Conservation (phyloP, 441 rosid genomes). For the Biscutella laevigata region DNA sequence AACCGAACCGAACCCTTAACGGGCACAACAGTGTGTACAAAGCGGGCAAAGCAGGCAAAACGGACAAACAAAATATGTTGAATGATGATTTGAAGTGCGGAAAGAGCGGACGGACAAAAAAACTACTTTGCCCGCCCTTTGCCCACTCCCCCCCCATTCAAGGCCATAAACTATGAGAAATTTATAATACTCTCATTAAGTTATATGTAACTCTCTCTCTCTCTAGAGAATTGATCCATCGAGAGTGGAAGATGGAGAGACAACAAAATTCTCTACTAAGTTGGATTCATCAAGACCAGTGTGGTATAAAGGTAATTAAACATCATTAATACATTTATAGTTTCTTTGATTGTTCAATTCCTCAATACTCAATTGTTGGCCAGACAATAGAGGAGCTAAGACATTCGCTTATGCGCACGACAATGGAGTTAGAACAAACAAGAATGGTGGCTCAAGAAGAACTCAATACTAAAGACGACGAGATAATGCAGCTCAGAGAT, state of each 20-base stretch:
- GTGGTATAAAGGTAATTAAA: slow-evolving; percentile 49
- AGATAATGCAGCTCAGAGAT: slow-evolving; percentile 35
- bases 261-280: slow-evolving; percentile 40
- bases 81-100: too few relatives aligned
- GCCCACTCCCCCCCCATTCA: too few relatives aligned
- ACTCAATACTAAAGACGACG: slow-evolving; percentile 44
- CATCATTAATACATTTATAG: background rate
- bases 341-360: background rate
- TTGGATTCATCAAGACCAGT: slow-evolving; percentile 52
- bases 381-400: slow-evolving; percentile 63
- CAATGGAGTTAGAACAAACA: slow-evolving; percentile 54
- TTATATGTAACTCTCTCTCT: background rate
- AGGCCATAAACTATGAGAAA: too few relatives aligned
- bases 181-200: background rate
- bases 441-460: slow-evolving; percentile 43
- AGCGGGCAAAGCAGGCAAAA: too few relatives aligned
- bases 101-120: too few relatives aligned
- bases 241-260: slow-evolving; percentile 49
- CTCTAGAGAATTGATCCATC: background rate
- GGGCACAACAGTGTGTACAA: too few relatives aligned
- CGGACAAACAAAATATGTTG: too few relatives aligned
- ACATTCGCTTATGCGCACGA: slow-evolving; percentile 39
- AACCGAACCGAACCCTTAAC: too few relatives aligned
- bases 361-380: background rate
- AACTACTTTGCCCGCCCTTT: too few relatives aligned